A percentile compares a stretch with the other conserved stretches of the same genome.
phyloP scores from a whole-genome alignment of 805 yeast genomes.

The Metschnikowia vanudenii region DNA sequence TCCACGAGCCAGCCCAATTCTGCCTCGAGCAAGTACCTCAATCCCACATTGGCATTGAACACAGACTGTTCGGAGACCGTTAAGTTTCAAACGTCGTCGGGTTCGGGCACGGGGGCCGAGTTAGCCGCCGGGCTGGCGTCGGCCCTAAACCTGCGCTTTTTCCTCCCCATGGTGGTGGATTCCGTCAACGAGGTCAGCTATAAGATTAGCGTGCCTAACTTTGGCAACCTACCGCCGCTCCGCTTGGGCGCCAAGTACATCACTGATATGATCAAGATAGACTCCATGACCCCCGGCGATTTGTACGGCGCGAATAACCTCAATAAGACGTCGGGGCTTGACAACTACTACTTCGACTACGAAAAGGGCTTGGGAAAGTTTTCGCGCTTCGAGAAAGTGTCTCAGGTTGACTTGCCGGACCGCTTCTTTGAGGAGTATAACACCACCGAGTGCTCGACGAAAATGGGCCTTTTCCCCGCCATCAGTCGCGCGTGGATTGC shows the following conservation, averaged over 20 bases:
- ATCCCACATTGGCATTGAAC: constrained; percentile 32
- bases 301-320: constrained; percentile 57
- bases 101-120: constrained; percentile 22
- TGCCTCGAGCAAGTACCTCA: constrained; percentile 23
- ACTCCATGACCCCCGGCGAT: constrained; percentile 55
- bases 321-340: constrained; percentile 49
- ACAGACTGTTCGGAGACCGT: constrained; percentile 25
- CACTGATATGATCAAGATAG: constrained; percentile 54
- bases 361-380: constrained; percentile 48
- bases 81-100: constrained; percentile 30
- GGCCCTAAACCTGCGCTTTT: constrained; percentile 24
- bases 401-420: constrained; percentile 75
- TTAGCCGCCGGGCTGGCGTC: constrained; percentile 18
- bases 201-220: constrained; percentile 47
- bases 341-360: constrained; percentile 59
- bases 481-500: constrained; percentile 83
- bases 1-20: constrained; percentile 2
- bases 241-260: constrained; percentile 65
- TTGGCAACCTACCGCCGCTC: constrained; percentile 50
- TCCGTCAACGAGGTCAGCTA: constrained; percentile 41
- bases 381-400: constrained; percentile 74
- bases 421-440: constrained; percentile 71
- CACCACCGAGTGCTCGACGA: constrained; percentile 61
- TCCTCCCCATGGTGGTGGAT: constrained; percentile 35
- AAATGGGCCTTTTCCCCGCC: constrained; percentile 82